Evolutionary conservation across 305 asterid species (phyloP).

Genomic region (Euphrasia arctica): DNA sequence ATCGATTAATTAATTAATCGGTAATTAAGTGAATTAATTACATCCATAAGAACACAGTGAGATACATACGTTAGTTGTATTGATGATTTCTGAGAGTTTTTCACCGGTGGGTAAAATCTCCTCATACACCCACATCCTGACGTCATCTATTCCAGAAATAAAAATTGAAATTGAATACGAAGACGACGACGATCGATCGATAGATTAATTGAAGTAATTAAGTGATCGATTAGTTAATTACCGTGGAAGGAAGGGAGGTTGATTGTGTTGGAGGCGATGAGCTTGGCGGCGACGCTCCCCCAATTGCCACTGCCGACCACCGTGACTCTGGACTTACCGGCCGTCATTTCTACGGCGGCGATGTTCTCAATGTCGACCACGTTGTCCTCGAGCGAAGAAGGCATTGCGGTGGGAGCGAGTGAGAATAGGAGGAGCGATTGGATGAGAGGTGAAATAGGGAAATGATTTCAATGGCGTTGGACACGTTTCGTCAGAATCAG

Average conservation of each 20-base stretch:
- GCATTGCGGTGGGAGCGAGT: conserved; percentile 27
- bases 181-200: not conserved
- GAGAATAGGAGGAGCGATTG: not conserved
- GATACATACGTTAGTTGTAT: conserved; percentile 44
- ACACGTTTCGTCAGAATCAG: conserved; percentile 60
- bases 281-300: conserved; percentile 94
- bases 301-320: conserved; percentile 91
- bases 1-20: not conserved
- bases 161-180: not conserved
- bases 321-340: conserved; percentile 54
- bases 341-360: conserved; percentile 21
- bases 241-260: conserved; percentile 62
- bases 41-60: not conserved
- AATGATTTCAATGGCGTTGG: conserved; percentile 35
- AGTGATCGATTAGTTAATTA: conserved; percentile 9
- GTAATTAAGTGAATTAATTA: not conserved
- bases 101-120: conserved; percentile 60
- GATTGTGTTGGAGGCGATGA: conserved; percentile 76
- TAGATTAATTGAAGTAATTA: not conserved
- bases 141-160: conserved; percentile 45
- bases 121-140: conserved; percentile 80
- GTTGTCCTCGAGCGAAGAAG: conserved; percentile 31
- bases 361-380: not conserved
- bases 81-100: conserved; percentile 65
- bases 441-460: conserved; percentile 33